Conservation (phyloP, 805 yeast species). For the Suhomyces emberorum region DNA sequence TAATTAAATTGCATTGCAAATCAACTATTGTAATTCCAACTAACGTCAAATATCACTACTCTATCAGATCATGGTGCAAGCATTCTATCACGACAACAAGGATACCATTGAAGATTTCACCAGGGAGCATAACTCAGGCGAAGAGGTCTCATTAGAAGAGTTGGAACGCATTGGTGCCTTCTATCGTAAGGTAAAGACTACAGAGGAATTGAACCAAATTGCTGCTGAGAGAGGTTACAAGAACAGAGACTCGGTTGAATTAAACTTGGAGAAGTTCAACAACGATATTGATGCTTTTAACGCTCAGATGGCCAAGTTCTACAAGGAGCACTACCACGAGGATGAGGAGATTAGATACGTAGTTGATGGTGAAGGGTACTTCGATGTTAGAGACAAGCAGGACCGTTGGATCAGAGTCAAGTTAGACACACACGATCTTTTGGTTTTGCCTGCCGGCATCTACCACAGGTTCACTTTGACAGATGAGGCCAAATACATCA, state of each 20-base stretch:
- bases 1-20: no score
- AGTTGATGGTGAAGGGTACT: constrained; percentile 85
- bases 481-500: constrained; percentile 51
- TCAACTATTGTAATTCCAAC: no score
- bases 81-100: constrained; percentile 65
- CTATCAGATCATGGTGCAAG: constrained; percentile 39
- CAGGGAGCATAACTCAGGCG: constrained; percentile 71
- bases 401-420: constrained; percentile 75
- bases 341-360: constrained; percentile 95
- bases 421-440: constrained; percentile 60
- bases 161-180: constrained; percentile 65
- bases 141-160: constrained; percentile 45
- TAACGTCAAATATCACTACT: no score
- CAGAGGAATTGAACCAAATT: constrained; percentile 57
- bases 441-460: constrained; percentile 86
- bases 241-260: constrained; percentile 70
- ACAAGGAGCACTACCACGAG: constrained; percentile 87
- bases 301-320: constrained; percentile 65
- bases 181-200: constrained; percentile 49
- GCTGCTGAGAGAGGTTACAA: constrained; percentile 72
- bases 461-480: constrained; percentile 90
- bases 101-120: constrained; percentile 56
- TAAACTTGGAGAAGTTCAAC: constrained; percentile 60
- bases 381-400: constrained; percentile 71
- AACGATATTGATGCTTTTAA: constrained; percentile 54